Percentiles rank a stretch among this genome's conserved stretches.
phyloP scores from a whole-genome alignment of 2,329 filamentous ascomycete species.

The Fusarium duplospermum region DNA sequence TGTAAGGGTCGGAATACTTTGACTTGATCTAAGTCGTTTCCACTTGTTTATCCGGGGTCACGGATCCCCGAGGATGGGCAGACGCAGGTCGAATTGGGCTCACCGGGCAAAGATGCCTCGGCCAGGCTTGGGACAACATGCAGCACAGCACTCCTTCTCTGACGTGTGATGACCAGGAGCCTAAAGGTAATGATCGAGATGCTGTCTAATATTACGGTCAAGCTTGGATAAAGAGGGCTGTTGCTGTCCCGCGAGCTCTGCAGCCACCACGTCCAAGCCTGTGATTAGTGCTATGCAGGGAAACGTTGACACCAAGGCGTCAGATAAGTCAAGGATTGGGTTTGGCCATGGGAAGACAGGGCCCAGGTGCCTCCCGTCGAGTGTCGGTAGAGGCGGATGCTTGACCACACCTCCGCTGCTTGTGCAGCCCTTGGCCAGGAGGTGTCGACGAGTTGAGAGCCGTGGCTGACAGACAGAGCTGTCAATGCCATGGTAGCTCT shows the following conservation, averaged over 20 bases:
- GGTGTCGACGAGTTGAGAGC: conserved; percentile 7
- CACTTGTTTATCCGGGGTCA: conserved; percentile 2
- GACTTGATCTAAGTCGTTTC: neutral
- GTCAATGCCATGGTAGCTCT: neutral
- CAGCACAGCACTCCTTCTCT: neutral
- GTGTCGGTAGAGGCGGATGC: neutral
- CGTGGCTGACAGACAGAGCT: conserved; percentile 4
- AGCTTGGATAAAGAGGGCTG: neutral
- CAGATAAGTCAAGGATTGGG: conserved; percentile 1
- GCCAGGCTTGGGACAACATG: neutral
- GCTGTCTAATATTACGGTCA: neutral
- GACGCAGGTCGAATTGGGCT: neutral
- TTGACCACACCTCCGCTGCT: conserved; percentile 2
- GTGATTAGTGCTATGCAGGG: conserved; percentile 11
- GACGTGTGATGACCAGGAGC: neutral
- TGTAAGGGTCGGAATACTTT: neutral
- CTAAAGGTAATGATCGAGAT: neutral
- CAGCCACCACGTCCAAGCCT: neutral
- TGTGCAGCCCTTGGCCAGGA: neutral
- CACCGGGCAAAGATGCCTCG: neutral
- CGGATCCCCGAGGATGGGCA: neutral
- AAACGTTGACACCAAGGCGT: conserved; percentile 2
- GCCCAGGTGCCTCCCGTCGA: neutral
- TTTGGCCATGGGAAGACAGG: neutral
- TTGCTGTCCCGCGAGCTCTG: neutral